phyloP scores from a whole-genome alignment of 2,329 filamentous ascomycete species.

The Emericellopsis atlantica region DNA sequence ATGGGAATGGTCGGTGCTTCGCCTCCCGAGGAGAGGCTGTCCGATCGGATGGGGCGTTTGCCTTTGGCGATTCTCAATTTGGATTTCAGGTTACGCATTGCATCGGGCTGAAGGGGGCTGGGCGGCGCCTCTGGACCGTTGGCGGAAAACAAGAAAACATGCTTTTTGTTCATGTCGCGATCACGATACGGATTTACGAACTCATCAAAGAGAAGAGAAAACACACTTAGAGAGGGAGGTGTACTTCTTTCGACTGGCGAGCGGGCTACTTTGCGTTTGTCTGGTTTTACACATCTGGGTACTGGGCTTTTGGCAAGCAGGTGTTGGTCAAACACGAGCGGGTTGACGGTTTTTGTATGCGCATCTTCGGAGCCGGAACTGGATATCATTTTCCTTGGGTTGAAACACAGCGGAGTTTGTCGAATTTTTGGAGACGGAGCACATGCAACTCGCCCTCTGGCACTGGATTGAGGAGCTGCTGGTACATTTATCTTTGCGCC shows the following conservation, averaged over 20 bases:
- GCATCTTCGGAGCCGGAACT: constrained; percentile 3
- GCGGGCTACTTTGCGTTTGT: constrained; percentile 4
- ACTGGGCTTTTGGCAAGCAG: constrained; percentile 13
- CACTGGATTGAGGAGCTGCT: not conserved
- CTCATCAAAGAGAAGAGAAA: constrained; percentile 28
- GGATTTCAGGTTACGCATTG: constrained; percentile 30
- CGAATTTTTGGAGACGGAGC: not conserved
- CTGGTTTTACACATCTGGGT: constrained; percentile 7
- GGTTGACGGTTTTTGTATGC: constrained; percentile 1
- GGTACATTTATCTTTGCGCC: not conserved
- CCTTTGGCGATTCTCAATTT: constrained; percentile 17
- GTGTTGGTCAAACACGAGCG: constrained; percentile 2
- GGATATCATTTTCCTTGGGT: not conserved
- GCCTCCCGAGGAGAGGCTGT: constrained; percentile 21
- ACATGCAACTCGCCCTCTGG: not conserved
- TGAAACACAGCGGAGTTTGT: not conserved
- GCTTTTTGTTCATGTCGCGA: not conserved
- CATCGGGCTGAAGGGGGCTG: constrained; percentile 25
- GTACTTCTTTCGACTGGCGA: constrained; percentile 19
- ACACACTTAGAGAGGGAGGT: constrained; percentile 30
- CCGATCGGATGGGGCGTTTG: constrained; percentile 28
- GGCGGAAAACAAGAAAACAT: constrained; percentile 3
- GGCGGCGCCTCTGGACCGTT: constrained; percentile 1
- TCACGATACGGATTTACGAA: constrained; percentile 4
- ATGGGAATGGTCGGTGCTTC: constrained; percentile 10